Evolutionary conservation across 306 rosid genomes (phyloP).

Genomic region (Corylus americana): DNA sequence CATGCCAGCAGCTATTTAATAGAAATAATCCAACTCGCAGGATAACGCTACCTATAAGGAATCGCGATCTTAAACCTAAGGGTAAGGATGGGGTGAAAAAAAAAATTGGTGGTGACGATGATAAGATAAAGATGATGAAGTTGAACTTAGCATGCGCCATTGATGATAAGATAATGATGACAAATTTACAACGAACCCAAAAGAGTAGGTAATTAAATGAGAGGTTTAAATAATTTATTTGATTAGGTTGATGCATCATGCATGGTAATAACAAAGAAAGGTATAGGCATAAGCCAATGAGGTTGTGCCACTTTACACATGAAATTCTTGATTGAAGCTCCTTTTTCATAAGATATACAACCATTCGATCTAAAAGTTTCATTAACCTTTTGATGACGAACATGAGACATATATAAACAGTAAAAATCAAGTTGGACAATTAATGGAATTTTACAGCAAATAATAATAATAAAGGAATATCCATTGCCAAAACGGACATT

Average conservation of each 20-base stretch:
- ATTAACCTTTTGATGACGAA: not conserved
- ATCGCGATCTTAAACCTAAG: not conserved
- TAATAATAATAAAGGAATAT: too few species aligned
- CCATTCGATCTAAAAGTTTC: not conserved
- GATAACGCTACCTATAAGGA: too few species aligned
- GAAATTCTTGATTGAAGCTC: not conserved
- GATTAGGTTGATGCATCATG: not conserved
- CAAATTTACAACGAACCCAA: not conserved
- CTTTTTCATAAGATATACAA: not conserved
- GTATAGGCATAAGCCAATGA: not conserved
- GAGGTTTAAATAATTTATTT: slow-evolving; percentile 3
- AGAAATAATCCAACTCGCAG: too few species aligned
- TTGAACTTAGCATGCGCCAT: not conserved
- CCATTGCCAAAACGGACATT: not conserved
- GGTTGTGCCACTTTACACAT: not conserved
- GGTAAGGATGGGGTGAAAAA: not conserved
- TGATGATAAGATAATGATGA: not conserved
- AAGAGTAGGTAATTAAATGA: not conserved
- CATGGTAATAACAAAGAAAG: not conserved
- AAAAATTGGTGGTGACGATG: not conserved
- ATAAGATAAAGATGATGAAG: not conserved
- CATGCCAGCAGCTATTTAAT: too few species aligned
- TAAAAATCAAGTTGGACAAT: too few species aligned
- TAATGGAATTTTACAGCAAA: too few species aligned
- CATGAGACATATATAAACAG: too few species aligned